Evolutionary conservation across 768 basidiomycete genomes (phyloP), one percentile per base, ranked within the genome.

Genomic region (Tulasnella calospora): DNA sequence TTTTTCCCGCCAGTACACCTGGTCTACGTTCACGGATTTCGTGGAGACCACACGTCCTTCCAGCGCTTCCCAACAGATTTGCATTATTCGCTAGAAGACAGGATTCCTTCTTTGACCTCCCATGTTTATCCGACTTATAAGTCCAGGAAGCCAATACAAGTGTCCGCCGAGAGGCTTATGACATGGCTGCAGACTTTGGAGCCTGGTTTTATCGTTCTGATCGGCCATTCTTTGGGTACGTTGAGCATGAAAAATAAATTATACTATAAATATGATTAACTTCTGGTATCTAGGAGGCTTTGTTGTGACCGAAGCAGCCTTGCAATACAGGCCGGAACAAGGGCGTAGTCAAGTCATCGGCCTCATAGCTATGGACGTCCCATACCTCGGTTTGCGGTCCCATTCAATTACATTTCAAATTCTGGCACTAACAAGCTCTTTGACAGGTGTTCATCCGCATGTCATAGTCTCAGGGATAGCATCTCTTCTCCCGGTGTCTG

Each of bases 121-220:
- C 79, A 79, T 75, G 71, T 79, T 8, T 79, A 79, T 78, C 79
- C 79, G 23, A 79, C 79, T 19, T 79, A 79, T 35, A 79, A 79
- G 70, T 79, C 79, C 8, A 79, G 74, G 40, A 71, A 75, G 44
- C 70, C 79, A 7, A 33, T 79, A 17, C 77, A 78, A n/a, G 41
- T 47, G 12, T 70, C 77, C 35, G 77, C 71, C n/a, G 69, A 78
- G 5, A 40, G 71, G 70, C 44, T 78, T 40, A 23, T 72, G 33
- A 40, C 71, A 44, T 78, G 77, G 77, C 41, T 78, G 5, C 30
- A 44, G 21, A 72, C 33, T 1, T 41, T 78, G 27, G 77, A 78
- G 35, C 77, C 77, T 23, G 77, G 77, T 40, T 78, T 44, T 36
- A 78, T 78, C 30, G 72, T 78, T 41, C 71, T 78, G 38, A 46